Evolutionary conservation across 768 basidiomycete genomes (phyloP), one percentile per base, ranked within the genome.

Genomic region (Psilocybe tampanensis): DNA sequence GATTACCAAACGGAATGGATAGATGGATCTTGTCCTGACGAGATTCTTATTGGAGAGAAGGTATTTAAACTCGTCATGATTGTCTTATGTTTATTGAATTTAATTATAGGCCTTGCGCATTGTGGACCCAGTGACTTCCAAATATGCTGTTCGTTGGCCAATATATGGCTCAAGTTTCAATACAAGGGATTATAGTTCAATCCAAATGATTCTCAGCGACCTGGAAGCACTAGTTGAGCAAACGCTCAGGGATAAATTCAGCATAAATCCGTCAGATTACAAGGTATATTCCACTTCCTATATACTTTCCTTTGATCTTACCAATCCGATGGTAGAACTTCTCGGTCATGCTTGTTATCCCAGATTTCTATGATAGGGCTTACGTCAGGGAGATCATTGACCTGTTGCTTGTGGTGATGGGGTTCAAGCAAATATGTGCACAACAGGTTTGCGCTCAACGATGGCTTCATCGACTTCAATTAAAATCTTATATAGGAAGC

Each of bases 1-100:
- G 95, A 96, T 67, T 90, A 85, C 68, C 77, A 84, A 43, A 80
- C 93, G 9, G 90, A 95, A 48, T 98, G 95, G 95, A 87, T 94
- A 24, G 80, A 84, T 19, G 71, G 76, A 1, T 63, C 72, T 4
- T 72, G 77, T 15, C 68, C 72, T 13, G 80, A 85, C 23, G 82
- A 85, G 15, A 76, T 80, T 49, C 70, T 90, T 23, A 77, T 92
- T 26, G 94, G 94, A 4, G 90, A 92, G 55, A 80, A 86, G 74
- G 92, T 85, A 2, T 19, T 22, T 11, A 39, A 22, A 15, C 39
- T 9, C 12, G 2, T 24, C 8, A 52, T 5, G 15, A 33, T 8
- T 48, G 18, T 26, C 19, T 15, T 17, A 47, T 55, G 26, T 8
- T 52, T 24, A 42, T 17, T 12, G 11, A 18, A 15, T 54, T 55